These are phyloP conservation scores for Abrus pulchellus DNA, from an alignment of 306 rosid species.

Conservation along the genomic window DNA sequence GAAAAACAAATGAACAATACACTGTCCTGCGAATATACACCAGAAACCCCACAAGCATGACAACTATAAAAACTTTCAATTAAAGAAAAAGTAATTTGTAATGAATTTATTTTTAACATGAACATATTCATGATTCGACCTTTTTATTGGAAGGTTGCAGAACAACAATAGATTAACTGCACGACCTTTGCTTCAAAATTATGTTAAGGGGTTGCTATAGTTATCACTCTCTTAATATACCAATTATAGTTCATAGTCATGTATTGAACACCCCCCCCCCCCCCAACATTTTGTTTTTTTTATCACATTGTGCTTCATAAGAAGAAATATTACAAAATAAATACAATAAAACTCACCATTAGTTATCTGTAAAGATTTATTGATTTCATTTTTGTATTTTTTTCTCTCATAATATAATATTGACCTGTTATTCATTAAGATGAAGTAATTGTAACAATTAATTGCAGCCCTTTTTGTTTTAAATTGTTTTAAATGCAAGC, in stretches of 20 bases:
- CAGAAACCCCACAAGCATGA: not conserved
- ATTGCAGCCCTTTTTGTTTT: not conserved
- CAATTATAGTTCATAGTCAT: too few relatives aligned
- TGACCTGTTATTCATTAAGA: not conserved
- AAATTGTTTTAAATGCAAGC: not conserved
- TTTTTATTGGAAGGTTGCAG: not conserved
- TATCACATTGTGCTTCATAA: not conserved
- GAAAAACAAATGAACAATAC: not conserved
- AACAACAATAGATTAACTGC: not conserved
- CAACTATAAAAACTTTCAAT: not conserved
- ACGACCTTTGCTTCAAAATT: not conserved
- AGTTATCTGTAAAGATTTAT: not conserved
- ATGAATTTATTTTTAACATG: not conserved
- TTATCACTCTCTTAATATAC: too few relatives aligned
- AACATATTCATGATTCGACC: not conserved
- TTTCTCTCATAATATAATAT: too few relatives aligned
- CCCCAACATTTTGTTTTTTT: too few relatives aligned
- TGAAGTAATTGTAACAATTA: not conserved
- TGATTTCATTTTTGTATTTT: not conserved
- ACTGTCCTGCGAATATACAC: not conserved
- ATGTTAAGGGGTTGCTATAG: too few relatives aligned
- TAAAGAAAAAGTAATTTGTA: not conserved
- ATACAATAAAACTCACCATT: not conserved
- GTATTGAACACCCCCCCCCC: too few relatives aligned
- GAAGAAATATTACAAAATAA: not conserved